Percentiles rank a stretch among this genome's conserved stretches.
phyloP scores from a whole-genome alignment of 1,284 basidiomycete species.

The Boletus sp. region DNA sequence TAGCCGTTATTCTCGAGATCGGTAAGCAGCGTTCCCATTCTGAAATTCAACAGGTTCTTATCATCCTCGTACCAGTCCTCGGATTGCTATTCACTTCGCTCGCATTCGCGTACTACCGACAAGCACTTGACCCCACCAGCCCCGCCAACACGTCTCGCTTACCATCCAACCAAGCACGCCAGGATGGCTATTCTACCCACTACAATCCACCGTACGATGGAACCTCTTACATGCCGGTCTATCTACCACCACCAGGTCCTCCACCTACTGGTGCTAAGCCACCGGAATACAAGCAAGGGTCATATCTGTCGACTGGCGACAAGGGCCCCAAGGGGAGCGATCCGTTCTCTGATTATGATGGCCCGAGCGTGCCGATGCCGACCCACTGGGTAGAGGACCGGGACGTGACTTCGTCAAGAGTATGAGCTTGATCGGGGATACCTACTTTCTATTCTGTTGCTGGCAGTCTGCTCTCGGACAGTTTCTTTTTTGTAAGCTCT shows the following conservation, averaged over 20 bases:
- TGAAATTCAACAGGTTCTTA: neutral
- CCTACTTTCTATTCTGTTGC: neutral
- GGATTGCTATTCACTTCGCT: conserved; percentile 56
- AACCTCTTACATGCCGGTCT: conserved; percentile 26
- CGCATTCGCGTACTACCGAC: conserved; percentile 66
- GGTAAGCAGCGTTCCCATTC: conserved; percentile 23
- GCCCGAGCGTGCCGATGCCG: conserved; percentile 32
- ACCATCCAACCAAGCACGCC: conserved; percentile 28
- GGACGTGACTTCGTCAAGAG: conserved; percentile 15
- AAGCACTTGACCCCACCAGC: conserved; percentile 59
- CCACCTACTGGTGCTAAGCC: conserved; percentile 27
- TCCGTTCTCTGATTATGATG: conserved; percentile 31
- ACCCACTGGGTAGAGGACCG: conserved; percentile 35
- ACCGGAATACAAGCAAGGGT: conserved; percentile 27
- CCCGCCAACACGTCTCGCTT: conserved; percentile 36
- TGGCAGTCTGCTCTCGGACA: neutral
- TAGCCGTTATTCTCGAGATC: conserved; percentile 16
- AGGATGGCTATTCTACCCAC: conserved; percentile 32
- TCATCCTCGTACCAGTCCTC: conserved; percentile 36
- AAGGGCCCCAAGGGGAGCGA: conserved; percentile 29
- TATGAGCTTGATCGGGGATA: conserved; percentile 1
- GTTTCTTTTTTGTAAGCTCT: neutral
- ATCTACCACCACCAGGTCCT: conserved; percentile 28
- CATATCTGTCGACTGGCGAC: conserved; percentile 15
- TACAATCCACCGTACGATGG: conserved; percentile 41